Conservation (phyloP, 345 rosid species). For the Sonneratia alba region DNA sequence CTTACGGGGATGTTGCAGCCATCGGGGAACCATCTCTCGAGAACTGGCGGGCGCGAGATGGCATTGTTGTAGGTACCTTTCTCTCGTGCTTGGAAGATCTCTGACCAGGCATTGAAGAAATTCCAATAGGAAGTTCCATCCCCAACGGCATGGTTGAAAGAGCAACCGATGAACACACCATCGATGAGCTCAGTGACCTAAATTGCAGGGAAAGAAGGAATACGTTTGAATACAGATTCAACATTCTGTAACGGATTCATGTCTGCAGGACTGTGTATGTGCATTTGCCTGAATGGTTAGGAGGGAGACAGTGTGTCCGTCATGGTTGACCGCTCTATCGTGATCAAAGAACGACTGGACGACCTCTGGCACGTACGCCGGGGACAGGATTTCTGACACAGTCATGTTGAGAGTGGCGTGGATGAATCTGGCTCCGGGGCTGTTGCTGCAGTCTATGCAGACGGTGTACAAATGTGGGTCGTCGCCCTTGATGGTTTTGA, state of each 20-base stretch:
- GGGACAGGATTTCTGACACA: conserved; percentile 33
- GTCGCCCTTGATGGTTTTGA: conserved; percentile 17
- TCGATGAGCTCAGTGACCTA: conserved; percentile 51
- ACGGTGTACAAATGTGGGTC: conserved; percentile 26
- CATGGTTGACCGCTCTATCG: conserved; percentile 41
- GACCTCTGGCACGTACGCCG: conserved; percentile 41
- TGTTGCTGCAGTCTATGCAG: conserved; percentile 42
- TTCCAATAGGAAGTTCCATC: conserved; percentile 70
- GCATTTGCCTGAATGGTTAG: conserved; percentile 19
- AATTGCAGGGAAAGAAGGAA: background rate
- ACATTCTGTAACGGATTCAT: no score
- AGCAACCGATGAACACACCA: conserved; percentile 59
- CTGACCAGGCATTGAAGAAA: conserved; percentile 55
- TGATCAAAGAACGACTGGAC: conserved; percentile 69
- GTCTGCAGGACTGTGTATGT: no score
- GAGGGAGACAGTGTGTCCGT: conserved; percentile 48
- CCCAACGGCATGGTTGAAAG: conserved; percentile 50
- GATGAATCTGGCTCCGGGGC: conserved; percentile 40
- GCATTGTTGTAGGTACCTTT: background rate
- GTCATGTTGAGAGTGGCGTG: conserved; percentile 35
- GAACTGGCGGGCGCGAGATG: conserved; percentile 38
- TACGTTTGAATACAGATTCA: no score
- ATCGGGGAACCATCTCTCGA: conserved; percentile 49
- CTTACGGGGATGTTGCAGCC: conserved; percentile 29
- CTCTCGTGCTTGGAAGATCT: conserved; percentile 41